Evolutionary conservation across 2,329 filamentous ascomycete species (phyloP), one percentile per base, ranked within the genome.

Genomic region (Dothistroma septosporum): DNA sequence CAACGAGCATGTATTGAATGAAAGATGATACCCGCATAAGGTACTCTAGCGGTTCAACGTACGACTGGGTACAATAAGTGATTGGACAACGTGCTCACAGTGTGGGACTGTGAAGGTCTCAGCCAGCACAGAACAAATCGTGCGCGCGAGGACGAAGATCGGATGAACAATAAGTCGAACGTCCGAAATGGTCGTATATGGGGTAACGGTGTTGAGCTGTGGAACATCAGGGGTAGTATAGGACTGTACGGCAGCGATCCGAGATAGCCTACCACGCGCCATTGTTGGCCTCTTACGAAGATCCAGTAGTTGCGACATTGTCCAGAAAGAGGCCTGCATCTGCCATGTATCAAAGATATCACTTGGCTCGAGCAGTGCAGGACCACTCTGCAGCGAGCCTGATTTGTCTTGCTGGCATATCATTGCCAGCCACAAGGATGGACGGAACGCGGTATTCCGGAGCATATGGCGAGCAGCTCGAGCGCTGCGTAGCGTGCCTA

Each of bases 111-210:
- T 19, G 12, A n/a, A 11, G 11, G 21, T 31, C 47, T 24, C 5
- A 28, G 47, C 47, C 22, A 24, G 10, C 47, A 32, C 21, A 32
- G 9, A 50, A n/a, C 22, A 19, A 50, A 12, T 28, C 24, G 47
- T 12, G 47, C 16, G 33, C 47, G 46, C 37, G 50, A 57, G 48
- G 53, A 35, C 55, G 58, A 54, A 60, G 57, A 62, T 59, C 54
- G 62, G 59, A 41, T 37, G 52, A 61, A 57, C 24, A 53, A 58
- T 61, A 57, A 56, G 58, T 55, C 57, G 32, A 49, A 53, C 49
- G 46, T 55, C 48, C 48, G 47, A 62, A 28, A 35, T 46, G 44
- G 54, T 54, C 52, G 58, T 16, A 11, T 49, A 53, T 53, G 58
- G 57, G 49, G 31, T 9, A 46, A 11, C 14, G 37, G 28, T 46